Evolutionary conservation across 805 yeast genomes (phyloP).

Genomic region (Wickerhamomyces strasburgensis): DNA sequence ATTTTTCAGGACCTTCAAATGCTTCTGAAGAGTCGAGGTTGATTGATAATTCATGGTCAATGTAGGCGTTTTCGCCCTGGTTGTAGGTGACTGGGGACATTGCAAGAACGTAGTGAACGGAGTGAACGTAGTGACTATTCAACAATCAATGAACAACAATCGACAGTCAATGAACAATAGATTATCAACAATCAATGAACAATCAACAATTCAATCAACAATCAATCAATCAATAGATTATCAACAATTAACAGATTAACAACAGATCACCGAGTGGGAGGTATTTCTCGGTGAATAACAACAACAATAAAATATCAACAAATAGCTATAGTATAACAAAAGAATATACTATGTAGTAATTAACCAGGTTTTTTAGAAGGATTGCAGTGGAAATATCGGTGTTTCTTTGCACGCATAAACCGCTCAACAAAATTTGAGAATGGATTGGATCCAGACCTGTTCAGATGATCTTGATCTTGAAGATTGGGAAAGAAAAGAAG

Average conservation of each 20-base stretch:
- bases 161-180: not conserved
- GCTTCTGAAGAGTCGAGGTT: conserved; percentile 85
- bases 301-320: not conserved
- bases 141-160: not conserved
- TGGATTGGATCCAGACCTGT: too few relatives aligned
- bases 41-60: conserved; percentile 76
- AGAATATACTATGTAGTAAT: conserved; percentile 2
- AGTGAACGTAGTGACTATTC: not conserved
- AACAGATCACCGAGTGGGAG: conserved; percentile 18
- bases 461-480: too few relatives aligned
- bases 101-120: not conserved
- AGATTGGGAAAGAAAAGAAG: too few relatives aligned
- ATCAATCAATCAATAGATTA: too few relatives aligned
- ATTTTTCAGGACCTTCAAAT: conserved; percentile 96
- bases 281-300: conserved; percentile 11
- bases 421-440: too few relatives aligned
- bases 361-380: conserved; percentile 22
- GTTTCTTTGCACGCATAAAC: too few relatives aligned
- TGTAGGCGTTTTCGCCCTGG: conserved; percentile 41
- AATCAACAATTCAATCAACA: not conserved
- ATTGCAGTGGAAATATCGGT: conserved; percentile 14
- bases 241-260: not conserved
- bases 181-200: not conserved
- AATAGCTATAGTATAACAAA: not conserved
- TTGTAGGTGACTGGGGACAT: conserved; percentile 32